phyloP scores from a whole-genome alignment of 495 filamentous ascomycete genomes.

The Neurospora hispaniola region DNA sequence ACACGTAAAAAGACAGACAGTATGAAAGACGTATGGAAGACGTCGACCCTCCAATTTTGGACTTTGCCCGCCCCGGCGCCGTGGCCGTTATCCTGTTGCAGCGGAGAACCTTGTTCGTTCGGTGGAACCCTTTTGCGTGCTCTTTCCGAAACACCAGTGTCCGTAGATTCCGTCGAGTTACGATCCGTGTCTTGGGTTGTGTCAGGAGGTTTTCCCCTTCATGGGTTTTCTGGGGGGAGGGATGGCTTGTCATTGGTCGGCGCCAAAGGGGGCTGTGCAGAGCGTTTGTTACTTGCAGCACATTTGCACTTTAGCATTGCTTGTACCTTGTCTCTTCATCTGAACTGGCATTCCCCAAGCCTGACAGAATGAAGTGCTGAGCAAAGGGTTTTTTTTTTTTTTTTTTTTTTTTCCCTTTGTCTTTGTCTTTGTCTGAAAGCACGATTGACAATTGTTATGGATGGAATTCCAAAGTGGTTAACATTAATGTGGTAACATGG shows the following conservation, averaged over 20 bases:
- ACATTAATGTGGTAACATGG: not conserved
- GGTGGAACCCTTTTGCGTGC: not conserved
- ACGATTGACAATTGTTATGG: not conserved
- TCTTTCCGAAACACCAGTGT: not conserved
- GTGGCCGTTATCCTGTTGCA: not conserved
- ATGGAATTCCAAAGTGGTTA: not conserved
- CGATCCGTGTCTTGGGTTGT: not conserved
- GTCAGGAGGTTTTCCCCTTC: not conserved
- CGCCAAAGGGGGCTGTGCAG: not conserved
- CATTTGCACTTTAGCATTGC: not conserved
- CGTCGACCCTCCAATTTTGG: not conserved
- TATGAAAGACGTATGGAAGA: not conserved
- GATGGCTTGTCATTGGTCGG: not conserved
- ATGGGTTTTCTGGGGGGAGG: not conserved
- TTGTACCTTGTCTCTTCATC: not conserved
- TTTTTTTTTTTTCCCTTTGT: not conserved
- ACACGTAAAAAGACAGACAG: not conserved
- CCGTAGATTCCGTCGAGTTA: not conserved
- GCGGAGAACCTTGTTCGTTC: not conserved
- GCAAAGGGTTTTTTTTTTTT: not conserved
- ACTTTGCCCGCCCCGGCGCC: not conserved
- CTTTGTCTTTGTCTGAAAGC: not conserved
- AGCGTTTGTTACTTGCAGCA: not conserved
- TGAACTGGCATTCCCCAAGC: not conserved
- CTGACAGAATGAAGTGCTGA: not conserved